These are phyloP conservation scores for Medicago arabica DNA, from an alignment of 306 rosid species.

Conservation along the genomic window DNA sequence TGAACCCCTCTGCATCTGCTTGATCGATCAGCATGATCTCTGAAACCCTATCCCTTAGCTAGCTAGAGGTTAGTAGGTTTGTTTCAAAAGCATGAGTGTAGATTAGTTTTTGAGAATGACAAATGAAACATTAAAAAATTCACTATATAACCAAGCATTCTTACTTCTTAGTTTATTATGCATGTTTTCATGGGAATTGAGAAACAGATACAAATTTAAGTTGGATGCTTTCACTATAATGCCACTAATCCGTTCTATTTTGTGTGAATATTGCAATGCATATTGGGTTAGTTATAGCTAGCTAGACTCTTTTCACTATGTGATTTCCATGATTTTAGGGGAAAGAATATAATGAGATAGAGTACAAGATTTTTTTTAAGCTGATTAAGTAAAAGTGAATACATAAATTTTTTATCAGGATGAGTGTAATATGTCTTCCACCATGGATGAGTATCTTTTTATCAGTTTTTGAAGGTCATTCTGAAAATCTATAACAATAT, in stretches of 20 bases:
- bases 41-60: constrained; percentile 44
- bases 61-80: constrained; percentile 39
- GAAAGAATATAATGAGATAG: too few relatives aligned
- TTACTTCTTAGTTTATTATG: constrained; percentile 29
- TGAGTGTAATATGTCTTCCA: too few relatives aligned
- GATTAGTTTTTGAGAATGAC: background rate
- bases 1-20: constrained; percentile 8
- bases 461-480: too few relatives aligned
- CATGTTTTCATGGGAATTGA: constrained; percentile 36
- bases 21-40: background rate
- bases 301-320: too few relatives aligned
- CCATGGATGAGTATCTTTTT: too few relatives aligned
- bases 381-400: too few relatives aligned
- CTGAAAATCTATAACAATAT: too few relatives aligned
- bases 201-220: constrained; percentile 6
- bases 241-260: background rate
- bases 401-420: too few relatives aligned
- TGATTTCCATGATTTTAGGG: too few relatives aligned
- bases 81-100: constrained; percentile 38
- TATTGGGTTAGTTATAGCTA: too few relatives aligned
- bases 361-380: too few relatives aligned
- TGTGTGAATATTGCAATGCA: too few relatives aligned
- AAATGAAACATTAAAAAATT: constrained; percentile 1
- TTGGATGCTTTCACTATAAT: background rate
- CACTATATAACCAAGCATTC: constrained; percentile 3